phyloP scores from a whole-genome alignment of 768 basidiomycete genomes.

The Lactarius trivialis region DNA sequence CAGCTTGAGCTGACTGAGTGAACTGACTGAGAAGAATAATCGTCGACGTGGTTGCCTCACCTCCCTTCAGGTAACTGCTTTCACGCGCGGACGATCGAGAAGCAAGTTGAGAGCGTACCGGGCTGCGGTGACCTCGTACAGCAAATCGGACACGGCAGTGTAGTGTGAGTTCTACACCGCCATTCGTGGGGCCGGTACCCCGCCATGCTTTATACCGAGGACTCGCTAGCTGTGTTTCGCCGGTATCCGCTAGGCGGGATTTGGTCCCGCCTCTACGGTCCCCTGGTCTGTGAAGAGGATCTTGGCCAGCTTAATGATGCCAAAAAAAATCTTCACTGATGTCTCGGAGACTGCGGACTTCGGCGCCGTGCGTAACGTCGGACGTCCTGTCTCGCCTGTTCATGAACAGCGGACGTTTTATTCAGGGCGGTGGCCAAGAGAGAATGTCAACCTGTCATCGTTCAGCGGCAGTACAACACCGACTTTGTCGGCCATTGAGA shows the following conservation, averaged over 20 bases:
- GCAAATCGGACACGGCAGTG: constrained; percentile 42
- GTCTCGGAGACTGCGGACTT: constrained; percentile 41
- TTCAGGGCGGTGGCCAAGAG: constrained; percentile 54
- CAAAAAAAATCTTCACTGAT: constrained; percentile 42
- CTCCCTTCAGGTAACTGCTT: constrained; percentile 50
- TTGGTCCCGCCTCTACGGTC: constrained; percentile 7
- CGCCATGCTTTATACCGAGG: constrained; percentile 50
- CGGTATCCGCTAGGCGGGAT: neutral
- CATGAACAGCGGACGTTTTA: neutral
- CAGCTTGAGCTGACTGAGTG: constrained; percentile 50
- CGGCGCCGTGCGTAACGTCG: constrained; percentile 37
- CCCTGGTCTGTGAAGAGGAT: constrained; percentile 25
- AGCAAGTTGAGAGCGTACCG: constrained; percentile 48
- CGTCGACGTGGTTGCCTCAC: constrained; percentile 37
- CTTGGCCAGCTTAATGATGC: neutral
- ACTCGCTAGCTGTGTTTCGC: neutral
- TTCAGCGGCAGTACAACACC: constrained; percentile 46
- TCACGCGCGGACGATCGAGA: constrained; percentile 38
- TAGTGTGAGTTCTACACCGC: constrained; percentile 39
- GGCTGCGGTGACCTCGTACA: constrained; percentile 50
- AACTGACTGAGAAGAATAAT: constrained; percentile 37
- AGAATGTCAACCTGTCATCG: constrained; percentile 57
- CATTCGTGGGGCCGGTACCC: constrained; percentile 40
- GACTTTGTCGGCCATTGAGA: constrained; percentile 43
- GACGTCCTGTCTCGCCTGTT: neutral